Evolutionary conservation across 306 rosid genomes (phyloP).

Genomic region (Myrica gale): DNA sequence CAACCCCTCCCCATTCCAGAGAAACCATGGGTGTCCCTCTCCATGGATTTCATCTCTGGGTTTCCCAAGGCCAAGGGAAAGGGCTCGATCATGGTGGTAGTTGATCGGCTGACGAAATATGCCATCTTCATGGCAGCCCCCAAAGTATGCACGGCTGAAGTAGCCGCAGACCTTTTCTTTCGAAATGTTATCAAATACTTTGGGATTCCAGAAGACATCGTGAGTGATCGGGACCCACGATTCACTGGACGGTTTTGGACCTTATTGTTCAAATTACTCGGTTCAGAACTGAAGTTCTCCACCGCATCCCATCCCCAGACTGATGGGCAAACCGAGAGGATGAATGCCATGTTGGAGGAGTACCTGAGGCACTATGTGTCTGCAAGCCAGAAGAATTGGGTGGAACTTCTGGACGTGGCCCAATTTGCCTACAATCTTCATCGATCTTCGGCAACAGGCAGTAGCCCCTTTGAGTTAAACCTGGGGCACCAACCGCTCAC

Average conservation of each 20-base stretch:
- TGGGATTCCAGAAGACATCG: neutral
- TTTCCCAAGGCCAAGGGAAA: too few relatives aligned
- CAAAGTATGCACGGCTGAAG: too few relatives aligned
- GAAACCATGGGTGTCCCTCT: too few relatives aligned
- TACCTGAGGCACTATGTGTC: conserved; percentile 2
- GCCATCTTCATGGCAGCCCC: too few relatives aligned
- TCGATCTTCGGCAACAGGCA: neutral
- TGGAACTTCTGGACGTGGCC: neutral
- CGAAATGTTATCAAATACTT: neutral
- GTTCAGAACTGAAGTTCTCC: neutral
- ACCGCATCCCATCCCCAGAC: neutral
- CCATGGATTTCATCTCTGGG: too few relatives aligned
- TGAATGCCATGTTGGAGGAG: conserved; percentile 1
- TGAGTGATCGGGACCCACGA: neutral
- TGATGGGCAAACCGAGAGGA: neutral
- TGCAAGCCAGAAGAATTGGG: neutral
- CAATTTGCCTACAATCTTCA: conserved; percentile 4
- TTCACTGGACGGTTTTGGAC: conserved; percentile 4
- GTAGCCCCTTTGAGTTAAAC: neutral
- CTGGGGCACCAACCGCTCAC: too few relatives aligned
- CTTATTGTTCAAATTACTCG: neutral
- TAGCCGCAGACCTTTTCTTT: too few relatives aligned
- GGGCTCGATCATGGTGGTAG: too few relatives aligned
- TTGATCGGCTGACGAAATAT: too few relatives aligned
- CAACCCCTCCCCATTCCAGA: too few relatives aligned